Base-by-base conservation (phyloP, 768 basidiomycete genomes). In the Imleria badia region DNA sequence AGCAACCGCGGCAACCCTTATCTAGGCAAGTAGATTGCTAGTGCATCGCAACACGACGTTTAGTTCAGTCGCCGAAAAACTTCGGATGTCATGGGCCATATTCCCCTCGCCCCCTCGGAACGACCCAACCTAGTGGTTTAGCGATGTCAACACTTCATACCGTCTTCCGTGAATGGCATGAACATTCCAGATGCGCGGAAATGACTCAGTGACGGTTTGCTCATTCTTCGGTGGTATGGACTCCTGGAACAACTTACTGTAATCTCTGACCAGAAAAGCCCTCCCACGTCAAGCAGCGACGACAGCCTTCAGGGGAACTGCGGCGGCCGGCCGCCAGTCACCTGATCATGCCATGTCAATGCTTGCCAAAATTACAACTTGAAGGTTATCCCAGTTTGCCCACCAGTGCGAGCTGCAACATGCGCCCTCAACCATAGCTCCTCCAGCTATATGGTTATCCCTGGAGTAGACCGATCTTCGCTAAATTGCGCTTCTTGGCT, bases 1-100 rank as follows among this genome's bases (percentile, higher is more conserved):
- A n/a, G n/a, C n/a, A n/a, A n/a, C n/a, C n/a, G n/a, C n/a, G n/a
- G n/a, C n/a, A n/a, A n/a, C n/a, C n/a, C n/a, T n/a, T n/a, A n/a
- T n/a, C n/a, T n/a, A n/a, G n/a, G n/a, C n/a, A n/a, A n/a, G n/a
- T n/a, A 30, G 56, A 54, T 53, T 58, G 42, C 48, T 45, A 50
- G 45, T 42, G 38, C 29, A 45, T 39, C 30, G 35, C 22, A 39
- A 19, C 47, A 54, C 58, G 19, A 43, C 48, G 40, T 52, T 29
- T 19, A 43, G 42, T 15, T 61, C 44, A 33, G n/a, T 33, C 30
- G 10, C 23, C 13, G n/a, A n/a, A n/a, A n/a, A n/a, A 52, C 47
- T 45, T 55, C 42, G 59, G 43, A 45, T 14, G 52, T 49, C 51
- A 36, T 45, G 52, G 45, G 15, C 31, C n/a, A n/a, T n/a, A n/a